Evolutionary conservation across 2,329 filamentous ascomycete genomes (phyloP), one percentile per base, ranked within the genome.

Genomic region (Sporothrix dimorphospora): DNA sequence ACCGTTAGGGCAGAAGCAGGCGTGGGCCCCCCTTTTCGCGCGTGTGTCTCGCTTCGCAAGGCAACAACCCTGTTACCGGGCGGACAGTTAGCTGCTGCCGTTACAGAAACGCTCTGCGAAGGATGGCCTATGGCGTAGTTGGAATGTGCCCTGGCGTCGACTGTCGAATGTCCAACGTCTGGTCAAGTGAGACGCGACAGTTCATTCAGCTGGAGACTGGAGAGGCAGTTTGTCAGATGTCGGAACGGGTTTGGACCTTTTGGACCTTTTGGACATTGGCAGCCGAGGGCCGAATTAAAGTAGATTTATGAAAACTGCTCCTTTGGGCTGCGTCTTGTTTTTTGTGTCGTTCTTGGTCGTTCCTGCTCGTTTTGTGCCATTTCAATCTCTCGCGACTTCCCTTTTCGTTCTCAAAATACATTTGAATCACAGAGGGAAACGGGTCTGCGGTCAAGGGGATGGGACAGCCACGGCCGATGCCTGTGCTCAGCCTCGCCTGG

Each of bases 401-500:
- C 21, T 19, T n/a, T 47, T 30, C 24, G 40, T 66, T 49, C 63
- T 66, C 42, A 49, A 66, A 49, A 49, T 66, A 66, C 42, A n/a
- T 34, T 66, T 49, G 42, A 49, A 49, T 45, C 59, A 19, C 21
- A 49, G 24, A 66, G 42, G 63, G 16, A 65, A 45, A 65, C 6
- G 12, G n/a, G n/a, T n/a, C 65, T 51, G 45, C 47, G 47, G 45
- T 21, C 30, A 12, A 59, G 55, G 34, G 11, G 40, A 42, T 12
- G 38, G 21, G n/a, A 24, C 38, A 21, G 47, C 19, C 63, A 45
- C 63, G 45, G 14, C 42, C 63, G 63, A 49, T 66, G 34, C 42
- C 24, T 49, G 42, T 66, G 63, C 63, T 66, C 63, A 66, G 61
- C 63, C 63, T 66, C 63, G 63, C 42, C 61, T 19, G 40, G 16